These are phyloP conservation scores for Beta corolliflora DNA, from an alignment of 179 eudicot genomes.

Conservation along the genomic window DNA sequence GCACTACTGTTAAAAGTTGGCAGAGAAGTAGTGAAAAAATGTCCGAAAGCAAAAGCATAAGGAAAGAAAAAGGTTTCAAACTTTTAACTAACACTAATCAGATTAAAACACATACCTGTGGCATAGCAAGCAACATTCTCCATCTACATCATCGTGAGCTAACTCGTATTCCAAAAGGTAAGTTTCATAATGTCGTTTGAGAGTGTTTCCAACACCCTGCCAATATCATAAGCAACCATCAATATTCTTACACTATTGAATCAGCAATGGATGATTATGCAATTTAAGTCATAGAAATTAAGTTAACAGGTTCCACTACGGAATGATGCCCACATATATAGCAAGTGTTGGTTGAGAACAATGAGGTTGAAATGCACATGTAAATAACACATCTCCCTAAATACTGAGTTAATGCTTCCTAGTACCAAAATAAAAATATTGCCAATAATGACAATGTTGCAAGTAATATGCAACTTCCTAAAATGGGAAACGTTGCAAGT, in stretches of 20 bases:
- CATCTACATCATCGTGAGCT: constrained; percentile 99
- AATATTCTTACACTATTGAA: background rate
- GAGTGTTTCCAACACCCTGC: constrained; percentile 98
- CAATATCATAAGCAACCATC: constrained; percentile 19
- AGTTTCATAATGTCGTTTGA: constrained; percentile 93
- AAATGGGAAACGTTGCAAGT: too few relatives aligned
- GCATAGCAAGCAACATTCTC: constrained; percentile 96
- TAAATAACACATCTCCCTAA: too few relatives aligned
- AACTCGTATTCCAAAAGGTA: constrained; percentile 91
- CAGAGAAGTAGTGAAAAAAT: background rate
- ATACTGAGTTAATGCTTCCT: too few relatives aligned
- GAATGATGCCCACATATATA: background rate
- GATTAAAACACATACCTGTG: constrained; percentile 56
- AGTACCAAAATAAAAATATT: too few relatives aligned
- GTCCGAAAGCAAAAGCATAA: background rate
- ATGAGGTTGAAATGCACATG: too few relatives aligned
- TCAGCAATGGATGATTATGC: background rate
- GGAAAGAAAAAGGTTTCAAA: background rate
- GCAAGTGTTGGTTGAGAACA: too few relatives aligned
- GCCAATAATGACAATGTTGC: too few relatives aligned
- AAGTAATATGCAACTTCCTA: too few relatives aligned
- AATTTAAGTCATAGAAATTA: background rate
- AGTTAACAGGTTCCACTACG: background rate
- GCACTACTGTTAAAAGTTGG: constrained; percentile 70
- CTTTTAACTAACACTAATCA: background rate